phyloP scores from a whole-genome alignment of 441 rosid species.

The Sinapis alba region DNA sequence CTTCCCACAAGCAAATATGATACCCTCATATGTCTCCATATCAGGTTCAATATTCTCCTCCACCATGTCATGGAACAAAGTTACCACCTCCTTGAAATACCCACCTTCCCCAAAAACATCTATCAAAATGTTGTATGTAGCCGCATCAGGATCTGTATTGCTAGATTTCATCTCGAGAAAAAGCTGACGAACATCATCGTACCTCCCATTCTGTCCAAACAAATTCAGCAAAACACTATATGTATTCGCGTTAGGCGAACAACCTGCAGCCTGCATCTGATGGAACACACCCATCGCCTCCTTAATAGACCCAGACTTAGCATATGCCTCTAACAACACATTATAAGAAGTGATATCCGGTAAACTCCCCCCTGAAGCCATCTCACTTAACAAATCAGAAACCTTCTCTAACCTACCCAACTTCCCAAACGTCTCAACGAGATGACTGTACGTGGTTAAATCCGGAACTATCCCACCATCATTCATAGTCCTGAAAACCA shows the following conservation, averaged over 20 bases:
- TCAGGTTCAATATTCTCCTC: slow-evolving; percentile 93
- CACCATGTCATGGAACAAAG: slow-evolving; percentile 92
- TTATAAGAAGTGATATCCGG: slow-evolving; percentile 85
- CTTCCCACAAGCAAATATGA: slow-evolving; percentile 87
- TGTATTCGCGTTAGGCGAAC: slow-evolving; percentile 73
- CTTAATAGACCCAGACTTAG: slow-evolving; percentile 65
- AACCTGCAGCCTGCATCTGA: slow-evolving; percentile 84
- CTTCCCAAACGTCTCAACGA: slow-evolving; percentile 79
- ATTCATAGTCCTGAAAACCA: slow-evolving; percentile 93
- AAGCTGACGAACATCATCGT: slow-evolving; percentile 81
- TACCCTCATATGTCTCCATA: slow-evolving; percentile 91
- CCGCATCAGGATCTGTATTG: slow-evolving; percentile 82
- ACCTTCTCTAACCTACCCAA: slow-evolving; percentile 72
- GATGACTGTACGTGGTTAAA: slow-evolving; percentile 67
- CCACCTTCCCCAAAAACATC: slow-evolving; percentile 97
- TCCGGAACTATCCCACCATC: slow-evolving; percentile 91
- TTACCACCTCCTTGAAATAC: slow-evolving; percentile 94
- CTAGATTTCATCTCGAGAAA: slow-evolving; percentile 96
- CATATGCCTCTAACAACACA: slow-evolving; percentile 81
- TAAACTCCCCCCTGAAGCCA: slow-evolving; percentile 79
- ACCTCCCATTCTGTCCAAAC: slow-evolving; percentile 79
- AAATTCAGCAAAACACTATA: slow-evolving; percentile 76
- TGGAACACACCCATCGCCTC: slow-evolving; percentile 84
- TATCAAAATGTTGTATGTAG: slow-evolving; percentile 80
- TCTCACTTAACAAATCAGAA: slow-evolving; percentile 65